These are phyloP conservation scores for Panellus pusillus DNA, from an alignment of 768 basidiomycete genomes.

Conservation along the genomic window DNA sequence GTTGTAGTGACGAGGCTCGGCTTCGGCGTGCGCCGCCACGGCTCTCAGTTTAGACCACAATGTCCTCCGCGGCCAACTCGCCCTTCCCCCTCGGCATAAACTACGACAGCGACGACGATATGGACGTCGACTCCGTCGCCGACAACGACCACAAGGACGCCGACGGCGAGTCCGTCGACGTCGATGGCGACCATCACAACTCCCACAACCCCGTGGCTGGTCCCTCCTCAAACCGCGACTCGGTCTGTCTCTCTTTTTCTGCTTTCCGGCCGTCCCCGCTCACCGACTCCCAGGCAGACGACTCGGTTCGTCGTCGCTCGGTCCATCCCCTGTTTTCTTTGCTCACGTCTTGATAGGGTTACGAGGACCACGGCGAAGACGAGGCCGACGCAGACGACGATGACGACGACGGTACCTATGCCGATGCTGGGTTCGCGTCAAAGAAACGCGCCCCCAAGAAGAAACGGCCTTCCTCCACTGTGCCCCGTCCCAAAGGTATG, in stretches of 20 bases:
- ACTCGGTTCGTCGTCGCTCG: slow-evolving; percentile 51
- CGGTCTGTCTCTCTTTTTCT: slow-evolving; percentile 35
- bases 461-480: slow-evolving; percentile 50
- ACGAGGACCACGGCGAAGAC: slow-evolving; percentile 61
- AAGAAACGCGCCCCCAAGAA: slow-evolving; percentile 72
- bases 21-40: slow-evolving; percentile 18
- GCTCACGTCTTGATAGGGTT: slow-evolving; percentile 38
- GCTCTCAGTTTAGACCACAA: slow-evolving; percentile 24
- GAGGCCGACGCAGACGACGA: slow-evolving; percentile 49
- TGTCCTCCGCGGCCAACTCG: slow-evolving; percentile 32
- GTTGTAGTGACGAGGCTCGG: slow-evolving; percentile 53
- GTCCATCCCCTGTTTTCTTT: slow-evolving; percentile 19
- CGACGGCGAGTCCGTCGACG: slow-evolving; percentile 63
- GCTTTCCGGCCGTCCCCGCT: slow-evolving; percentile 9
- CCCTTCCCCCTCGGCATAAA: slow-evolving; percentile 47
- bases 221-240: slow-evolving; percentile 38
- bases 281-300: slow-evolving; percentile 43
- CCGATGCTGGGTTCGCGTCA: slow-evolving; percentile 72
- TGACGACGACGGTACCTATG: slow-evolving; percentile 77
- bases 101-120: slow-evolving; percentile 56
- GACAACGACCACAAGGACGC: slow-evolving; percentile 40
- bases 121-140: slow-evolving; percentile 27
- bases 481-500: slow-evolving; percentile 61
- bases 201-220: slow-evolving; percentile 37
- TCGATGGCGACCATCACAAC: slow-evolving; percentile 42